Conservation (phyloP, 139 green algal species). For the Picochlorum sp. region DNA sequence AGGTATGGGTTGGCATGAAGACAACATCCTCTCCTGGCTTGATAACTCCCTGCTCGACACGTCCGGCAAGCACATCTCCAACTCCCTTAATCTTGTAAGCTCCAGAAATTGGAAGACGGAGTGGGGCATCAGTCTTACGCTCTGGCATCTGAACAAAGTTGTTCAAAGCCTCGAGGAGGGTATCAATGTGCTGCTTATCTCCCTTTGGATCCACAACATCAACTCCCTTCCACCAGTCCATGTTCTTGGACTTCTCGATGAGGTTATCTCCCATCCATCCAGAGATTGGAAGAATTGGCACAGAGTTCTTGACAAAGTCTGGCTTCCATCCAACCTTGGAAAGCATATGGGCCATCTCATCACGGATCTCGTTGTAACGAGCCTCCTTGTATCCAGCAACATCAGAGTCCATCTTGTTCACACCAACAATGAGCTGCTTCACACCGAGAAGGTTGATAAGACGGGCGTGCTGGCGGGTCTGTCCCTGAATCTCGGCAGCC, state of each 20-base stretch:
- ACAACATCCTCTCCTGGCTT: constrained; percentile 87
- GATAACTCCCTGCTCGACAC: constrained; percentile 94
- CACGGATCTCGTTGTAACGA: constrained; percentile 94
- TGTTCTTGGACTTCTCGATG: constrained; percentile 89
- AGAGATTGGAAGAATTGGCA: constrained; percentile 97
- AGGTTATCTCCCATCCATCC: constrained; percentile 99
- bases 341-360: constrained; percentile 94
- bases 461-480: constrained; percentile 98
- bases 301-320: constrained; percentile 74
- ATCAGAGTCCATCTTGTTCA: constrained; percentile 98
- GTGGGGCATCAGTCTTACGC: constrained; percentile 70
- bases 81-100: constrained; percentile 99
- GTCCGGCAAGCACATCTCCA: constrained; percentile 93
- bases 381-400: constrained; percentile 84
- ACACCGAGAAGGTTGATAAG: constrained; percentile 97
- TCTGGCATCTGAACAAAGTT: constrained; percentile 67
- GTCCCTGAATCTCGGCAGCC: constrained; percentile 89
- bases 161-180: constrained; percentile 86
- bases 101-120: constrained; percentile 87
- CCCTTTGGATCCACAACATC: constrained; percentile 49
- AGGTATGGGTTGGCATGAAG: constrained; percentile 81
- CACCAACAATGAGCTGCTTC: constrained; percentile 92
- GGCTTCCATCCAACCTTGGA: constrained; percentile 67
- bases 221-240: constrained; percentile 88
- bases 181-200: constrained; percentile 51